Percentiles rank a stretch among this genome's conserved stretches.
Evolutionary conservation across 2,329 filamentous ascomycete genomes (phyloP).

Genomic region (Fusarium sp.): DNA sequence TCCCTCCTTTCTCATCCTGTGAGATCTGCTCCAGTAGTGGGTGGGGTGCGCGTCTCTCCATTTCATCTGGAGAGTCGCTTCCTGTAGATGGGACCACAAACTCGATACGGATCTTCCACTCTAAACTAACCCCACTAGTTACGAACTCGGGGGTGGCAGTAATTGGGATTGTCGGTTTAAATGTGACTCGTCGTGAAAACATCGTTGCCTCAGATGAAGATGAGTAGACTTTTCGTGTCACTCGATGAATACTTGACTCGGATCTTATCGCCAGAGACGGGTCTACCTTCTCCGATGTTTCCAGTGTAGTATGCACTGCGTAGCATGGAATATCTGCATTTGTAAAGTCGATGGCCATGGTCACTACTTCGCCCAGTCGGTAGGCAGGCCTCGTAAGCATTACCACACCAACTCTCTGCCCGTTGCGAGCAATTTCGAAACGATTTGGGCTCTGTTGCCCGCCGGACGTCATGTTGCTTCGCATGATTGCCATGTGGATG

Average conservation of each 20-base stretch:
- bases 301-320: slow-evolving; percentile 84
- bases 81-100: slow-evolving; percentile 82
- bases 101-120: slow-evolving; percentile 91
- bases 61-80: slow-evolving; percentile 35
- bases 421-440: slow-evolving; percentile 94
- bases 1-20: slow-evolving; percentile 80
- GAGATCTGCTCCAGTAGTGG: slow-evolving; percentile 83
- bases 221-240: slow-evolving; percentile 84
- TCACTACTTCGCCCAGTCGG: slow-evolving; percentile 87
- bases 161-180: slow-evolving; percentile 85
- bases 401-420: slow-evolving; percentile 90
- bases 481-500: slow-evolving; percentile 90
- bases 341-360: slow-evolving; percentile 85
- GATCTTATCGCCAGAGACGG: slow-evolving; percentile 84
- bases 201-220: slow-evolving; percentile 84
- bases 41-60: slow-evolving; percentile 45
- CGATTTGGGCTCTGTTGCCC: slow-evolving; percentile 87
- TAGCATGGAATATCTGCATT: slow-evolving; percentile 85
- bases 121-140: slow-evolving; percentile 86
- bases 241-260: slow-evolving; percentile 85
- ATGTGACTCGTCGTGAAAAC: slow-evolving; percentile 82
- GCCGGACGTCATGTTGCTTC: slow-evolving; percentile 76
- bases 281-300: slow-evolving; percentile 88
- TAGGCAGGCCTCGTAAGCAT: slow-evolving; percentile 90
- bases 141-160: slow-evolving; percentile 90